These are phyloP conservation scores for Chaetomidium leptoderma DNA, from an alignment of 495 filamentous ascomycete genomes.

Conservation along the genomic window DNA sequence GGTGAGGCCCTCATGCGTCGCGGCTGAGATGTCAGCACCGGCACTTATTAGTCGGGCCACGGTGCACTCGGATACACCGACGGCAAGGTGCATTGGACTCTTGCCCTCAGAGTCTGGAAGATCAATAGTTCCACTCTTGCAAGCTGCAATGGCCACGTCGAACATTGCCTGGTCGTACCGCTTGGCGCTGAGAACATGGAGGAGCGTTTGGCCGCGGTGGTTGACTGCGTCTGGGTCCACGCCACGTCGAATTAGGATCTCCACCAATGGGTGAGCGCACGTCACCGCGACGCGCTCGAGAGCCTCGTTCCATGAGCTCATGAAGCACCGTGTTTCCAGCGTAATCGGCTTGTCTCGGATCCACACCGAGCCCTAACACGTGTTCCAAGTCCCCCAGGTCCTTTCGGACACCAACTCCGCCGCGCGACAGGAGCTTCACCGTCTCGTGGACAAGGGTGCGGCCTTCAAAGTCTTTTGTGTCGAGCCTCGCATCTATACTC, in stretches of 20 bases:
- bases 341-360: constrained; percentile 4
- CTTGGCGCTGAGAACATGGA: constrained; percentile 8
- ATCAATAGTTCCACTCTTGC: constrained; percentile 3
- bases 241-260: neutral
- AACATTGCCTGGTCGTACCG: neutral
- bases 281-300: neutral
- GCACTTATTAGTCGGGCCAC: constrained; percentile 32
- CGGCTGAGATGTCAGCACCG: constrained; percentile 29
- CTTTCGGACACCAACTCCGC: neutral
- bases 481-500: constrained; percentile 5
- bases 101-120: constrained; percentile 9
- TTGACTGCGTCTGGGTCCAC: constrained; percentile 18
- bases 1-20: constrained; percentile 33
- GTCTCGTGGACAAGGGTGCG: constrained; percentile 12
- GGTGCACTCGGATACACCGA: constrained; percentile 30
- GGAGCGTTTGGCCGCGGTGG: constrained; percentile 8
- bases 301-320: neutral
- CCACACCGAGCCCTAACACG: constrained; percentile 3
- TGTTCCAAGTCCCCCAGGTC: constrained; percentile 2
- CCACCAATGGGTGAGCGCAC: neutral
- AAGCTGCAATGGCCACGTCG: neutral
- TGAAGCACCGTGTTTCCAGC: constrained; percentile 17
- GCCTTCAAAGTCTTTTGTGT: constrained; percentile 15
- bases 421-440: neutral
- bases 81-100: constrained; percentile 35